Evolutionary conservation across 1,284 basidiomycete genomes (phyloP), one percentile per base, ranked within the genome.

Genomic region (Wolfiporia cocos): DNA sequence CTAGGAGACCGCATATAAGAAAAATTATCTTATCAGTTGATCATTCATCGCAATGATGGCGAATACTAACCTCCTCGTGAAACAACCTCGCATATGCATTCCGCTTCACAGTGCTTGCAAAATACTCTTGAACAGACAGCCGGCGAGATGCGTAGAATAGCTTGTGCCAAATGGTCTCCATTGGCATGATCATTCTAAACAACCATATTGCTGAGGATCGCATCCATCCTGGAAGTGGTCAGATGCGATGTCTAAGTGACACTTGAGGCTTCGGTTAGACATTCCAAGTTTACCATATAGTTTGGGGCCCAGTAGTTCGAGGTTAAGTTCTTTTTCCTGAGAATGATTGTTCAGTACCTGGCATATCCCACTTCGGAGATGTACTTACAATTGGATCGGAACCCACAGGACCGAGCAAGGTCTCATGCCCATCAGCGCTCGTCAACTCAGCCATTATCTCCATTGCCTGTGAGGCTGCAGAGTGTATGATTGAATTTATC

Each of bases 381-480:
- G 36, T 44, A 77, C n/a, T n/a, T n/a, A n/a, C 87, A 68, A 73
- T 71, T 1, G 79, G 77, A 59, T 95, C 92, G 6, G 74, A 69
- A 7, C 79, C 79, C 3, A 92, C 59, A 48, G 81, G 75, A 24
- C 74, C 70, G 11, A 82, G 65, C 56, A 93, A 68, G 7, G 73
- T 81, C 54, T 77, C 70, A 63, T 87, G 93, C 2, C 85, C 86
- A 54, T 93, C 92, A 1, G 87, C 70, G 1, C 86, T 81, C 0
- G 75, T 72, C 19, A 94, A 65, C 3, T 71, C 82, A 10, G 79
- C 67, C 55, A 94, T 94, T 23, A 81, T 60, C 48, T 76, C 63
- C 57, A 82, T 69, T 4, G 74, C 70, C 23, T 75, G 68, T 11
- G 60, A 34, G 20, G 65, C 81, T 82, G 44, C n/a, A 14, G 1